Percentiles rank a stretch among this genome's conserved stretches.
Conservation (phyloP, 1,284 basidiomycete species). For the Fomitopsis betulina region DNA sequence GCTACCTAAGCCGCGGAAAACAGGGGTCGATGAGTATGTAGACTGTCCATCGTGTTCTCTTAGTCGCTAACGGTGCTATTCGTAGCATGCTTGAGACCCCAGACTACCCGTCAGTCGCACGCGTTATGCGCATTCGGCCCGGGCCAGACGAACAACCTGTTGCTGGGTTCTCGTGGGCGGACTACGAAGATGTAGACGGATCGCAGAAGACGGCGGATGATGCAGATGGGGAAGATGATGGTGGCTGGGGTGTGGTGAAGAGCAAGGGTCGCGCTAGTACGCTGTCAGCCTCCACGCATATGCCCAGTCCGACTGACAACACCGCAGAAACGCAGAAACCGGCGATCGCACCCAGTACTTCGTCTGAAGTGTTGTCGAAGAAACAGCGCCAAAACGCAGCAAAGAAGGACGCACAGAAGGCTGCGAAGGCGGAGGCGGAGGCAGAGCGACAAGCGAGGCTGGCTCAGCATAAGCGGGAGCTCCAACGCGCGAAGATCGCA, state of each 20-base stretch:
- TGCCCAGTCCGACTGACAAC: not conserved
- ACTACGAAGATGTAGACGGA: constrained; percentile 66
- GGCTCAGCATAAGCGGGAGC: constrained; percentile 54
- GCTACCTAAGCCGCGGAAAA: constrained; percentile 54
- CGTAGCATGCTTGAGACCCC: constrained; percentile 58
- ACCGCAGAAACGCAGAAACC: constrained; percentile 16
- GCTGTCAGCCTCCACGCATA: constrained; percentile 31
- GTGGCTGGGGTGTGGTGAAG: constrained; percentile 69
- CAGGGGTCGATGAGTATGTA: constrained; percentile 63
- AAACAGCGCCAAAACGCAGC: constrained; percentile 66
- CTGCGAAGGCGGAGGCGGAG: constrained; percentile 52
- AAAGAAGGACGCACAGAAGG: constrained; percentile 53
- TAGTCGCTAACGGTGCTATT: not conserved
- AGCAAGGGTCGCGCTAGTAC: constrained; percentile 45
- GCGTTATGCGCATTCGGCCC: constrained; percentile 62
- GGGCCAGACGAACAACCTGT: constrained; percentile 51
- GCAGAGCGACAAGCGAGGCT: constrained; percentile 44
- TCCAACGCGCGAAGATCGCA: constrained; percentile 49
- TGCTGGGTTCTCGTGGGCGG: constrained; percentile 65
- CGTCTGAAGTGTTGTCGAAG: constrained; percentile 50
- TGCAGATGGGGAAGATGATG: constrained; percentile 54
- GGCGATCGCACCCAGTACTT: constrained; percentile 23
- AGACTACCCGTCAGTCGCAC: constrained; percentile 48
- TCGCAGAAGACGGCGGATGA: constrained; percentile 41
- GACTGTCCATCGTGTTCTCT: constrained; percentile 1